Evolutionary conservation across 129 eudicot species (phyloP).

Genomic region (Heracleum sosnowskyi): DNA sequence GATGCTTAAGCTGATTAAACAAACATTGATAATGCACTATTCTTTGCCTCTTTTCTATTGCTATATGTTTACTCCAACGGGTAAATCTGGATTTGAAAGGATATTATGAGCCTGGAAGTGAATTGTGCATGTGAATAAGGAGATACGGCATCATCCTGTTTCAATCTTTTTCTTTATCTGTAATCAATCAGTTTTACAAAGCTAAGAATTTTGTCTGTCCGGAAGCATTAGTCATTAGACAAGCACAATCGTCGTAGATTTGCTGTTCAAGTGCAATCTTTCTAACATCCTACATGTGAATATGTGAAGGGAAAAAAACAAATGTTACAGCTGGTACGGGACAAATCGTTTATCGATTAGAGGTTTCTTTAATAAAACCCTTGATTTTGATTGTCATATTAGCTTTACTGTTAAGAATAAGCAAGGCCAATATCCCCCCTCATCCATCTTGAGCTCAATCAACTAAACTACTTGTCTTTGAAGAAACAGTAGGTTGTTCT

Average conservation of each 20-base stretch:
- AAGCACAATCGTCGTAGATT: slow-evolving; percentile 9
- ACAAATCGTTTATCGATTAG: neutral
- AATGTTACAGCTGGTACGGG: neutral
- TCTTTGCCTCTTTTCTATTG: neutral
- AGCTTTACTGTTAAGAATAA: neutral
- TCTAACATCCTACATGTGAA: neutral
- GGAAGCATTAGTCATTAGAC: neutral
- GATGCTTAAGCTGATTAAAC: neutral
- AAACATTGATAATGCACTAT: neutral
- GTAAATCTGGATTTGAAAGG: neutral
- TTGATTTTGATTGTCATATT: neutral
- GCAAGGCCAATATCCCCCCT: neutral
- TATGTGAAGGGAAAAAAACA: neutral
- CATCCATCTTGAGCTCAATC: neutral
- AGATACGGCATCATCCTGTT: slow-evolving; percentile 1
- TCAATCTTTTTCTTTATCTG: neutral
- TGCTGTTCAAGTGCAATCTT: neutral
- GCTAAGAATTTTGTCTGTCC: neutral
- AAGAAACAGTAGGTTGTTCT: no score
- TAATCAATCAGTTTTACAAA: neutral
- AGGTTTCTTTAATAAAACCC: neutral
- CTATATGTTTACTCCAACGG: neutral
- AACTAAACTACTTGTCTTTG: neutral
- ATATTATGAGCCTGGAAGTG: neutral
- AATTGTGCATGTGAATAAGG: neutral